Percentiles rank a stretch among this genome's conserved stretches.
Conservation (phyloP, 352 stramenopile species). For the Pythium sukuiense region DNA sequence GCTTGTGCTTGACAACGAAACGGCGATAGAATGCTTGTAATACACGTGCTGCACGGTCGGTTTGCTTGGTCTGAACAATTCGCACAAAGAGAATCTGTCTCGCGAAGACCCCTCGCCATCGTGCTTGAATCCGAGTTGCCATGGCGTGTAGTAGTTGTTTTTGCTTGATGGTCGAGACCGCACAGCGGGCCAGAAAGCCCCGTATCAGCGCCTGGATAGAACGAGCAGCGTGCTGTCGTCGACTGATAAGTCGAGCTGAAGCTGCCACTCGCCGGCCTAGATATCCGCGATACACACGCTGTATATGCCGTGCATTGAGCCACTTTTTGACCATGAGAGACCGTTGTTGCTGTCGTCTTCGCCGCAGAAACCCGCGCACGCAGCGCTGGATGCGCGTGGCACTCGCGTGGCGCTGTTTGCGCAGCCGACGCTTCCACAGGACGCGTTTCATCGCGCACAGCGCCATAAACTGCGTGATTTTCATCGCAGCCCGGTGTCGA, state of each 20-base stretch:
- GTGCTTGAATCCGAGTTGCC: constrained; percentile 25
- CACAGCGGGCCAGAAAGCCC: constrained; percentile 24
- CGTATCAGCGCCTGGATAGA: constrained; percentile 29
- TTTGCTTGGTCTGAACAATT: constrained; percentile 18
- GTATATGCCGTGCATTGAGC: constrained; percentile 42
- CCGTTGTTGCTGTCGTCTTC: neutral
- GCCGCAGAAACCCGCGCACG: constrained; percentile 32
- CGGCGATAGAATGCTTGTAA: constrained; percentile 45
- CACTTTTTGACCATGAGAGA: constrained; percentile 30
- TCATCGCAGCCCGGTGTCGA: constrained; percentile 30
- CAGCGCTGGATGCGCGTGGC: constrained; percentile 38
- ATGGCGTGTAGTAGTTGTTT: neutral
- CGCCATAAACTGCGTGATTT: constrained; percentile 38
- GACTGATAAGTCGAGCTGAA: neutral
- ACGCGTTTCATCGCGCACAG: constrained; percentile 30
- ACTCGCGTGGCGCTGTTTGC: constrained; percentile 16
- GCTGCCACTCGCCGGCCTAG: constrained; percentile 24
- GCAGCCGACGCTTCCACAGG: constrained; percentile 9
- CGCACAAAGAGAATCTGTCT: constrained; percentile 1
- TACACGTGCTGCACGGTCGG: constrained; percentile 31
- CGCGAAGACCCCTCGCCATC: constrained; percentile 32
- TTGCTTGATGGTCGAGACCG: constrained; percentile 18
- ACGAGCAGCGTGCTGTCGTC: constrained; percentile 16
- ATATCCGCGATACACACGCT: constrained; percentile 42
- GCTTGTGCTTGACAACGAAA: constrained; percentile 28